Percentiles rank a stretch among this genome's conserved stretches.
These are phyloP conservation scores for Monosporascus sp. DNA, from an alignment of 2,329 filamentous ascomycete species.

Conservation along the genomic window DNA sequence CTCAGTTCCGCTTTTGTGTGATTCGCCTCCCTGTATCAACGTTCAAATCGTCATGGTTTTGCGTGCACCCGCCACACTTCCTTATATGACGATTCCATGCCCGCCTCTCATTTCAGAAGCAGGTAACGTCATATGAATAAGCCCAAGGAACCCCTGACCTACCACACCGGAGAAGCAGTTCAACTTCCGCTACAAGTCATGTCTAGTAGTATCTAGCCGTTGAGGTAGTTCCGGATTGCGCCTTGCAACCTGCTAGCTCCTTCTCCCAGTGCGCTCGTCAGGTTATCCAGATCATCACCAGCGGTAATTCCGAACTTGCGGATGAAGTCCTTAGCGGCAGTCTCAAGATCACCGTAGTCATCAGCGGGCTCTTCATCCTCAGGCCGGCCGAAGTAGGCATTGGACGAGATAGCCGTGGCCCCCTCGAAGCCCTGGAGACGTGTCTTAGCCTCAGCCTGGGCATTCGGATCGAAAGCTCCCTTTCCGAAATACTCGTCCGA, in stretches of 20 bases:
- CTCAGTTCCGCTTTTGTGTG: too few species aligned
- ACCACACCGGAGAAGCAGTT: too few species aligned
- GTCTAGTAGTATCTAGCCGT: slow-evolving; percentile 37
- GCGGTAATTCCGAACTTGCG: slow-evolving; percentile 93
- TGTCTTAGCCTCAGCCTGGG: slow-evolving; percentile 78
- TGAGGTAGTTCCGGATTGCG: slow-evolving; percentile 59
- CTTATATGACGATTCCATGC: too few species aligned
- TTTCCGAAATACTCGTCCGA: slow-evolving; percentile 98
- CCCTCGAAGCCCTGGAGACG: slow-evolving; percentile 91
- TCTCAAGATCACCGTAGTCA: slow-evolving; percentile 86
- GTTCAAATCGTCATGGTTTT: too few species aligned
- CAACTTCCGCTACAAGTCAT: too few species aligned
- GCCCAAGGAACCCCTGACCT: too few species aligned
- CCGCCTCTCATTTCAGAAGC: too few species aligned
- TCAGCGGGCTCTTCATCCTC: slow-evolving; percentile 70
- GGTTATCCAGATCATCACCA: slow-evolving; percentile 89
- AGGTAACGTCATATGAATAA: too few species aligned
- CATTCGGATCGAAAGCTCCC: slow-evolving; percentile 72
- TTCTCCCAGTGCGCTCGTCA: slow-evolving; percentile 77
- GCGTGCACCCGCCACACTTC: too few species aligned
- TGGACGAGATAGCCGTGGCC: slow-evolving; percentile 86
- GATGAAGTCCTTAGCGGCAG: slow-evolving; percentile 92
- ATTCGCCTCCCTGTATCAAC: too few species aligned
- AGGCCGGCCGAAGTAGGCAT: slow-evolving; percentile 92
- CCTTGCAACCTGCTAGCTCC: slow-evolving; percentile 81